phyloP scores from a whole-genome alignment of 1,284 basidiomycete species.

The Ceratobasidium sp. region DNA sequence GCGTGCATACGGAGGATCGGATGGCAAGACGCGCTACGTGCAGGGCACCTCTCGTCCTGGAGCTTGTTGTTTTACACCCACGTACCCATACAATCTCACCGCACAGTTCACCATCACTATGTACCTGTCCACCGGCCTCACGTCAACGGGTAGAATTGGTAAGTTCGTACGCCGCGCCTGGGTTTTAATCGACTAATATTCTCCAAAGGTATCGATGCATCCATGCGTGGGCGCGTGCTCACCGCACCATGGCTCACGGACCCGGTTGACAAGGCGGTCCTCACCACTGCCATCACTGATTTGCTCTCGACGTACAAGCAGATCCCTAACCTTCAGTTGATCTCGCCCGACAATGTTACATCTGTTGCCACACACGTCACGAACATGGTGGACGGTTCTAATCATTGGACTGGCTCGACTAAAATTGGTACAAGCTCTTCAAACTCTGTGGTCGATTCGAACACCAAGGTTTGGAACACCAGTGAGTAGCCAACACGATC shows the following conservation, averaged over 20 bases:
- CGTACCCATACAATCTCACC: slow-evolving; percentile 58
- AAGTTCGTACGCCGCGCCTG: slow-evolving; percentile 46
- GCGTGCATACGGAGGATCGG: slow-evolving; percentile 58
- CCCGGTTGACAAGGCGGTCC: slow-evolving; percentile 58
- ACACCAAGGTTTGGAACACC: slow-evolving; percentile 63
- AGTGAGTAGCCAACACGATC: slow-evolving; percentile 58
- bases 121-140: slow-evolving; percentile 62
- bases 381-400: slow-evolving; percentile 55
- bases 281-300: slow-evolving; percentile 61
- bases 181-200: background rate
- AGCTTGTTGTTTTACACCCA: slow-evolving; percentile 60
- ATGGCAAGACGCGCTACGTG: slow-evolving; percentile 59
- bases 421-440: slow-evolving; percentile 54
- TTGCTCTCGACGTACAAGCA: slow-evolving; percentile 43
- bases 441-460: slow-evolving; percentile 60
- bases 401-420: slow-evolving; percentile 65
- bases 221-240: slow-evolving; percentile 57
- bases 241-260: slow-evolving; percentile 65
- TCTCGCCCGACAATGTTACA: slow-evolving; percentile 64
- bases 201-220: slow-evolving; percentile 46
- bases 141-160: slow-evolving; percentile 67
- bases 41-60: slow-evolving; percentile 73
- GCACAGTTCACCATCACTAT: slow-evolving; percentile 66
- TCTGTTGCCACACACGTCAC: slow-evolving; percentile 38
- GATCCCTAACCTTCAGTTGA: slow-evolving; percentile 59